A percentile compares a stretch with the other conserved stretches of the same genome.
These are phyloP conservation scores for Leishmania lainsoni DNA, from an alignment of 208 protist species.

Conservation along the genomic window DNA sequence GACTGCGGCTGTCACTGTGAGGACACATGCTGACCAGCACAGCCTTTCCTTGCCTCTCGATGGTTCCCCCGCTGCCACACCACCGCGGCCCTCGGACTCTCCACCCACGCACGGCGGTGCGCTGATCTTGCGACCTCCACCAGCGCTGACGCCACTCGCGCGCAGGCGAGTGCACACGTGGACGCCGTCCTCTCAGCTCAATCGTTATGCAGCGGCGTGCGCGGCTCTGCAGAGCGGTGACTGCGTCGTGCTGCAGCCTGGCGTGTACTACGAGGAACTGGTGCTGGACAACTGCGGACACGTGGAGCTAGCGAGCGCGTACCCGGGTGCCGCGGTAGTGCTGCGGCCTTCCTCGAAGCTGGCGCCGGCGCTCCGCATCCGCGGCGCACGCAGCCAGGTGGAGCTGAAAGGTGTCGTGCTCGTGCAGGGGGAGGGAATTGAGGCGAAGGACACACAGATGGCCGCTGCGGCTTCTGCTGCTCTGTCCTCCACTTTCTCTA, in stretches of 20 bases:
- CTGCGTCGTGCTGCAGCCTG: conserved; percentile 52
- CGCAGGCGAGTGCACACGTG: conserved; percentile 21
- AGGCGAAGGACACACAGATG: background rate
- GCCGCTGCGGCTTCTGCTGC: background rate
- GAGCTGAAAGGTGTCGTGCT: conserved; percentile 63
- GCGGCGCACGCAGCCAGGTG: conserved; percentile 35
- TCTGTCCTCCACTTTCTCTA: background rate
- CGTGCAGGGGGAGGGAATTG: conserved; percentile 21
- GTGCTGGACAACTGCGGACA: conserved; percentile 36
- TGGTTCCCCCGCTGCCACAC: background rate
- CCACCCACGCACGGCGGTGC: conserved; percentile 7
- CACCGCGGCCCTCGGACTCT: conserved; percentile 4
- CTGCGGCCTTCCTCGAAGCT: conserved; percentile 40
- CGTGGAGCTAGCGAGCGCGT: conserved; percentile 49
- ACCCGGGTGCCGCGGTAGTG: conserved; percentile 67
- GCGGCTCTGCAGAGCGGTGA: conserved; percentile 19
- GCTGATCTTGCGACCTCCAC: background rate
- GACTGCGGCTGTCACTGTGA: background rate
- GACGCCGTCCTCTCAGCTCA: conserved; percentile 3
- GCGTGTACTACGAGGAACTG: conserved; percentile 66
- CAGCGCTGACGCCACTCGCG: background rate
- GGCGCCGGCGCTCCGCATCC: conserved; percentile 52
- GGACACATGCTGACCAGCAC: background rate
- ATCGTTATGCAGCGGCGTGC: conserved; percentile 10
- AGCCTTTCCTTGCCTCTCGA: background rate